These are phyloP conservation scores for Microdochium bolleyi DNA, from an alignment of 2,329 filamentous ascomycete genomes.

Conservation along the genomic window DNA sequence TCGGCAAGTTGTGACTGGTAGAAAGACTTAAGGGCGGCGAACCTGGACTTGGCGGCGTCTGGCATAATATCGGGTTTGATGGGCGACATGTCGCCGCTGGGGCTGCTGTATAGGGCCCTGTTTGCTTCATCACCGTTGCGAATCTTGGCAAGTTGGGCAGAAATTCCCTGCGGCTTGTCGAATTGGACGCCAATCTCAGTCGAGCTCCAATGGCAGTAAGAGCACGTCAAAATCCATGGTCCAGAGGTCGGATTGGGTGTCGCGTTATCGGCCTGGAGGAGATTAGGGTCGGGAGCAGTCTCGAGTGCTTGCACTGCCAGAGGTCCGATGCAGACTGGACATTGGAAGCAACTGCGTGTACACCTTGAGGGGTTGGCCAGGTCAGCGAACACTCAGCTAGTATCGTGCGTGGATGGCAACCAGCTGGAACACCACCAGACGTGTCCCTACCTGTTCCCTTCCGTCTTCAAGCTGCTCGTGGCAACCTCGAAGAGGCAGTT, in stretches of 20 bases:
- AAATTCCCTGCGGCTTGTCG: conserved; percentile 80
- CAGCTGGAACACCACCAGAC: neutral
- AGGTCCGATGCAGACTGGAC: conserved; percentile 78
- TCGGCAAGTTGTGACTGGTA: conserved; percentile 73
- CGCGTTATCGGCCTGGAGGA: conserved; percentile 34
- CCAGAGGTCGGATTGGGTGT: conserved; percentile 22
- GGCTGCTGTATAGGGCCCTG: conserved; percentile 6
- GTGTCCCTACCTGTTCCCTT: conserved; percentile 72
- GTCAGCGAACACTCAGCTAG: neutral
- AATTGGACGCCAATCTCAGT: conserved; percentile 86
- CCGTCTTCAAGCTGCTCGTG: conserved; percentile 82
- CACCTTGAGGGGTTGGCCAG: conserved; percentile 49
- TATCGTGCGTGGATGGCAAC: neutral
- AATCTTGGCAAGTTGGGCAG: conserved; percentile 67
- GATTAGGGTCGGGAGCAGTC: conserved; percentile 35
- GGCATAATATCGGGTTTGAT: conserved; percentile 51
- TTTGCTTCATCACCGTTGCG: conserved; percentile 50
- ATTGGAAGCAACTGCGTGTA: conserved; percentile 91
- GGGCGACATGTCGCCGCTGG: conserved; percentile 10
- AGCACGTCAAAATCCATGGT: conserved; percentile 75
- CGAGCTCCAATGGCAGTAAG: conserved; percentile 89
- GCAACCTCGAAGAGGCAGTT: conserved; percentile 94
- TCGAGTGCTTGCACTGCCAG: conserved; percentile 69
- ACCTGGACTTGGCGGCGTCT: conserved; percentile 37
- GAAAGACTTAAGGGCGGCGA: conserved; percentile 67